Conservation (phyloP, 2,329 filamentous ascomycete species). For the Fusarium tricinctum region DNA sequence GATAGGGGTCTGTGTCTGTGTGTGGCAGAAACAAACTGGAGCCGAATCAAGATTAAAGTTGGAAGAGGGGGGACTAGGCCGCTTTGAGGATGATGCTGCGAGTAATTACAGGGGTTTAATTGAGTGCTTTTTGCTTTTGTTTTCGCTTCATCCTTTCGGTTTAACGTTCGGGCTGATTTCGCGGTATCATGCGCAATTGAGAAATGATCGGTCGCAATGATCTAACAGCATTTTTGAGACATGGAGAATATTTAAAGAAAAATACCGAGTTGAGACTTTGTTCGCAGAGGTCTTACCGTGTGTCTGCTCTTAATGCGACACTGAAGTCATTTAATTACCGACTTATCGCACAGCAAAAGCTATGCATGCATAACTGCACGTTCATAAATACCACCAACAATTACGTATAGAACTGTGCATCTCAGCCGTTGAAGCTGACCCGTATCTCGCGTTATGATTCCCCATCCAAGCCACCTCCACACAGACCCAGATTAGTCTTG, state of each 20-base stretch:
- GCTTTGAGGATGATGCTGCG: conserved; percentile 34
- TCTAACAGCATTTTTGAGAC: neutral
- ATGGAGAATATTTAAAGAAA: neutral
- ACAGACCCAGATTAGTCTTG: conserved; percentile 6
- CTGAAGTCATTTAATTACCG: too few relatives aligned
- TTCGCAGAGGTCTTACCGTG: neutral
- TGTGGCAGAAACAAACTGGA: neutral
- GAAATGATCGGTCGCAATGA: neutral
- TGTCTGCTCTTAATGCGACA: neutral
- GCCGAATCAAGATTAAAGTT: conserved; percentile 3
- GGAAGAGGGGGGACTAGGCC: conserved; percentile 2
- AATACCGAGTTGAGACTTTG: neutral
- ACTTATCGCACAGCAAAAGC: neutral
- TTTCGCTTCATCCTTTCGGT: neutral
- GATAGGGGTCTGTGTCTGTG: conserved; percentile 33
- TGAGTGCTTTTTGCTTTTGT: conserved; percentile 3
- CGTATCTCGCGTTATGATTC: conserved; percentile 17
- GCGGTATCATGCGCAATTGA: neutral
- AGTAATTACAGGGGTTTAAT: conserved; percentile 19
- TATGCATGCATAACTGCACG: neutral
- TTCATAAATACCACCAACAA: neutral
- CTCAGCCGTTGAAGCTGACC: neutral
- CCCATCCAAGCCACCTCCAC: conserved; percentile 24
- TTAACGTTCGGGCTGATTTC: neutral
- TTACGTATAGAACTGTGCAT: neutral